These are phyloP conservation scores for Penicillium sclerotiorum DNA, from an alignment of 2,329 filamentous ascomycete species.

Conservation along the genomic window DNA sequence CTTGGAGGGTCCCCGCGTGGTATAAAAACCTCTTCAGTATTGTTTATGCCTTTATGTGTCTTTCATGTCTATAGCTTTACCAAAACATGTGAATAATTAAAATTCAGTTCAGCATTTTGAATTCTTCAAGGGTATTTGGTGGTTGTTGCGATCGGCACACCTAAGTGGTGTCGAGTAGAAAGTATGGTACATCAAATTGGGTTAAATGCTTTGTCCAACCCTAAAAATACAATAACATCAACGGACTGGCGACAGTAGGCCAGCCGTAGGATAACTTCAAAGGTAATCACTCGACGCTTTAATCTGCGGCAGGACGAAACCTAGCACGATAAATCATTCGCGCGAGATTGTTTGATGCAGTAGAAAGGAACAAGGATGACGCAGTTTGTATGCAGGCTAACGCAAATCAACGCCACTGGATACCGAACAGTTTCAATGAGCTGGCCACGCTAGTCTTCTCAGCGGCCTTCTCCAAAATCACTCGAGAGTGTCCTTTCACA, in stretches of 20 bases:
- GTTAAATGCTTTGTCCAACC: neutral
- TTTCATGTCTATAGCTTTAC: slow-evolving; percentile 23
- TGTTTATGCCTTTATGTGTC: slow-evolving; percentile 2
- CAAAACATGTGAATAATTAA: slow-evolving; percentile 8
- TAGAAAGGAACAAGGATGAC: neutral
- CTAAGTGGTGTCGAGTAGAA: too few species aligned
- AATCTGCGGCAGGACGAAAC: too few species aligned
- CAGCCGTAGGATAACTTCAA: neutral
- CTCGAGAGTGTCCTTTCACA: slow-evolving; percentile 63
- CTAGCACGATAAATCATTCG: neutral
- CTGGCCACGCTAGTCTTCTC: slow-evolving; percentile 43
- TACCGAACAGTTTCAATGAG: slow-evolving; percentile 54
- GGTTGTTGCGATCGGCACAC: too few species aligned
- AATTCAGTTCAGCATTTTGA: too few species aligned
- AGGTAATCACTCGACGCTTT: too few species aligned
- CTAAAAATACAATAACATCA: slow-evolving; percentile 16
- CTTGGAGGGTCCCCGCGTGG: slow-evolving; percentile 57
- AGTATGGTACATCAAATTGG: slow-evolving; percentile 23
- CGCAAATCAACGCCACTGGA: slow-evolving; percentile 46
- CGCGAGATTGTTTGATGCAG: too few species aligned
- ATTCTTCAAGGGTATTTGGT: too few species aligned
- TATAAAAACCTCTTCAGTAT: slow-evolving; percentile 22
- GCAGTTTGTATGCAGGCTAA: slow-evolving; percentile 3
- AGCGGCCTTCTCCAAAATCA: slow-evolving; percentile 49
- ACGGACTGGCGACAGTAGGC: slow-evolving; percentile 2